Evolutionary conservation across 257 asterid genomes (phyloP).

Genomic region (Gynochthodes officinalis): DNA sequence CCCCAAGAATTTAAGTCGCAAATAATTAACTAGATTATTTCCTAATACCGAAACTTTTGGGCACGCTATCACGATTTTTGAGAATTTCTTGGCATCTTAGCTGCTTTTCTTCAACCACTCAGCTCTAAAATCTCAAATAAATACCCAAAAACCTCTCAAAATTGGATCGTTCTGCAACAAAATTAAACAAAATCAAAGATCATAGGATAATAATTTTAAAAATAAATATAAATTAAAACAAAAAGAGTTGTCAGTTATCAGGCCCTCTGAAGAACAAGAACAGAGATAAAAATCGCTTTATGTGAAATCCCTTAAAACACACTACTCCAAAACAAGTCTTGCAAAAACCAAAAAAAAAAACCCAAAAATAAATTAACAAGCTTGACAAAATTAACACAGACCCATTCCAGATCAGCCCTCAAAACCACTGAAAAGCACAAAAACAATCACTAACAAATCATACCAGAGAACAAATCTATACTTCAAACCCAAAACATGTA

Average conservation of each 20-base stretch:
- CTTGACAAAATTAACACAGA: background rate
- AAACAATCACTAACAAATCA: background rate
- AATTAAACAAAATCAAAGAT: conserved; percentile 9
- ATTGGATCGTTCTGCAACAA: conserved; percentile 20
- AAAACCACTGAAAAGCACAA: too few relatives aligned
- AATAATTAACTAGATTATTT: background rate
- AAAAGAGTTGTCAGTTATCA: too few relatives aligned
- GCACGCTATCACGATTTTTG: too few relatives aligned
- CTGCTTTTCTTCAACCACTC: conserved; percentile 10
- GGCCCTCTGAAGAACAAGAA: too few relatives aligned
- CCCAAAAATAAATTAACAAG: background rate
- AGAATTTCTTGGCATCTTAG: conserved; percentile 41
- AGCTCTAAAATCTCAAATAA: conserved; percentile 35
- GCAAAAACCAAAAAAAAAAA: conserved; percentile 29
- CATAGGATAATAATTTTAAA: too few relatives aligned
- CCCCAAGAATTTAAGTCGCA: conserved; percentile 18
- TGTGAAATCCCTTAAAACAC: conserved; percentile 87
- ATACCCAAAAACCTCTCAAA: conserved; percentile 29
- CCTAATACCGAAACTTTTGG: conserved; percentile 67
- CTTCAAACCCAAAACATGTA: background rate
- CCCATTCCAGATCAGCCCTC: conserved; percentile 15
- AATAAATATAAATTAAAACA: too few relatives aligned
- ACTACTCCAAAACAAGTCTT: conserved; percentile 92
- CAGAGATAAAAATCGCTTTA: too few relatives aligned
- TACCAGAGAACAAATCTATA: background rate